phyloP scores from a whole-genome alignment of 768 basidiomycete species.

The Atractiella rhizophila region DNA sequence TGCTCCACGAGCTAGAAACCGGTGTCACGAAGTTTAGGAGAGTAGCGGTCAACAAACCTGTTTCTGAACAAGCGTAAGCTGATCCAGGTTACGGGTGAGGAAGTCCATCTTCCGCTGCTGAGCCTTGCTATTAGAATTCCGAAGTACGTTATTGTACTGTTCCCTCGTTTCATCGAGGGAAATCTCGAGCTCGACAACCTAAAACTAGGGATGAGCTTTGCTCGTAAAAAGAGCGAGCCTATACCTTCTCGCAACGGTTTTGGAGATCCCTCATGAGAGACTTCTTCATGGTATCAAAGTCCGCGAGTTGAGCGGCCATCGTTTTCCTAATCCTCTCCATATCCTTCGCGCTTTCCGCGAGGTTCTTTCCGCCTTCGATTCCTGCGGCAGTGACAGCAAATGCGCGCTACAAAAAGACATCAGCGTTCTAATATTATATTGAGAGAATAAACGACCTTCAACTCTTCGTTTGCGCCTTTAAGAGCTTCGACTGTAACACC shows the following conservation, averaged over 20 bases:
- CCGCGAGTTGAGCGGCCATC: constrained; percentile 89
- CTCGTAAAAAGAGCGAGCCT: not conserved
- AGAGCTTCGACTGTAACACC: constrained; percentile 71
- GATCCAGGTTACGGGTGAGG: constrained; percentile 84
- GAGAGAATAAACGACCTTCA: constrained; percentile 40
- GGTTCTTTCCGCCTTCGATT: constrained; percentile 84
- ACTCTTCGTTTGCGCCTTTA: constrained; percentile 88
- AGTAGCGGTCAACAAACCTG: constrained; percentile 32
- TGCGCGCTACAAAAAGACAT: constrained; percentile 39
- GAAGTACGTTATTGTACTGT: constrained; percentile 94
- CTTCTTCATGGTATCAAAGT: constrained; percentile 97
- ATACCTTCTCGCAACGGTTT: constrained; percentile 95
- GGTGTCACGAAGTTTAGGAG: not conserved
- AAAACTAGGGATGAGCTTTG: not conserved
- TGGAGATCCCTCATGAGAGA: constrained; percentile 94
- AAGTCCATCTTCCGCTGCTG: constrained; percentile 99
- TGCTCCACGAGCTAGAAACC: constrained; percentile 70
- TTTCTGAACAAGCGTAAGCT: constrained; percentile 84
- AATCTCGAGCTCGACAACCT: constrained; percentile 98
- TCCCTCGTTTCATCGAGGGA: constrained; percentile 96
- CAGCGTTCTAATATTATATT: constrained; percentile 1
- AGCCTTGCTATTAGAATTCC: constrained; percentile 91
- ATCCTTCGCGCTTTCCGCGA: constrained; percentile 90
- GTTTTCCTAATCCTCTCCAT: constrained; percentile 87
- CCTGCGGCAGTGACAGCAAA: constrained; percentile 92